Base-by-base conservation (phyloP, 345 rosid genomes). In the Sonneratia alba region DNA sequence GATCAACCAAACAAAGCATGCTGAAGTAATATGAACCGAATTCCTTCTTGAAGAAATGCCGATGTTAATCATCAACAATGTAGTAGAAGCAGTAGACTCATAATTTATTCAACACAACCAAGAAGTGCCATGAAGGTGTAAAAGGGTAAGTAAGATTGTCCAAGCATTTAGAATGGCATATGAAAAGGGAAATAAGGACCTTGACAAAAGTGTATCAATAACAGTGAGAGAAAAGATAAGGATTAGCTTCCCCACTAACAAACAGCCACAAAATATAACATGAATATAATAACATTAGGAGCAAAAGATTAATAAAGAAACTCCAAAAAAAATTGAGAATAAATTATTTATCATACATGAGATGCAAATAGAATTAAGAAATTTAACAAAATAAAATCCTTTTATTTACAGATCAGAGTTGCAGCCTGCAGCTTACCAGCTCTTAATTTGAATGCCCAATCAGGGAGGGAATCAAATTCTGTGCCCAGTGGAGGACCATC, bases 401-500 rank as follows among this genome's bases (percentile, higher is more conserved):
- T 40, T 47, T 38, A 32, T 45, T 9, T 15, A 42, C 53, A 68
- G 27, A 45, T 59, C 66, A 55, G 42, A 11, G 12, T 19, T 9
- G 53, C 1, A 68, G 56, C 32, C 55, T 42, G 53, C 70, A 68
- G 82, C 86, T 14, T 37, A 75, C 78, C 71, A 37, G 70, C 83
- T 79, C 73, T 64, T 72, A 36, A 36, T 38, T 36, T 48, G 56
- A 10, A 74, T 74, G 74, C 76, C 74, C 71, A 73, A 59, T 85
- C 75, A 45, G 93, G 91, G 76, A 81, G 84, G 66, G 80, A 80
- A 70, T 89, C 91, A 72, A 95, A 95, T 71, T 85, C 90, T 67
- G 55, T 76, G 77, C 94, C 97, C 70, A 95, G 96, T 5, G 84
- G 73, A n/a, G 99, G 99, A 72, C 98, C 98, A 78, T 95, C 99